Evolutionary conservation across 305 asterid species (phyloP).

Genomic region (Fraxinus angustifolia): DNA sequence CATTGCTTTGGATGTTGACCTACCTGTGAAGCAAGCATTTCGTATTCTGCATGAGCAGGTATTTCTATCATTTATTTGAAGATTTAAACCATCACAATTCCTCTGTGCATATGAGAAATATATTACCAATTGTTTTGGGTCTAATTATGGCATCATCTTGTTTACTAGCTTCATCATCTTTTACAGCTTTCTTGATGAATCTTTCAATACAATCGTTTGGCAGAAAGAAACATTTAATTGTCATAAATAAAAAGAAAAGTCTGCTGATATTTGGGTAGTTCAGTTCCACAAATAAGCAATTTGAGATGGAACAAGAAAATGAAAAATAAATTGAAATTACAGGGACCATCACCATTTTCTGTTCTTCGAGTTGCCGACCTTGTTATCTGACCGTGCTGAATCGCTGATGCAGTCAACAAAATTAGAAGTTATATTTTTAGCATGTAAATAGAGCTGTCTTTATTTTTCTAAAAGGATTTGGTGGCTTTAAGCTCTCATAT

Average conservation of each 20-base stretch:
- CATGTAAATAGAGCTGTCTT: not conserved
- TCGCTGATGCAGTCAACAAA: not conserved
- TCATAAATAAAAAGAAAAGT: not conserved
- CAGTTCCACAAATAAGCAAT: constrained; percentile 9
- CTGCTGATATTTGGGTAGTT: constrained; percentile 8
- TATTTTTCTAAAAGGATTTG: not conserved
- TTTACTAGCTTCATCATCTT: not conserved
- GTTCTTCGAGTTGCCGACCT: not conserved
- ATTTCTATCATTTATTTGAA: constrained; percentile 19
- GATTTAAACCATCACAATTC: constrained; percentile 7
- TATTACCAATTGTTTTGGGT: not conserved
- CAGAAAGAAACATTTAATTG: constrained; percentile 10
- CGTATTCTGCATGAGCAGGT: constrained; percentile 97
- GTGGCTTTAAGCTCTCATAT: not conserved
- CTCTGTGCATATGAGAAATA: constrained; percentile 1
- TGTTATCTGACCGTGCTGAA: not conserved
- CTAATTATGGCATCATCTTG: not conserved
- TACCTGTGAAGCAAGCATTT: constrained; percentile 96
- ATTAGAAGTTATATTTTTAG: not conserved
- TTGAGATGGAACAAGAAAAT: constrained; percentile 8
- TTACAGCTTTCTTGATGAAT: constrained; percentile 3
- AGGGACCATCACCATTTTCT: not conserved
- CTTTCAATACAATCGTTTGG: not conserved
- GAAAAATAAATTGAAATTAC: not conserved
- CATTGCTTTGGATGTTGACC: constrained; percentile 79